Conservation (phyloP, 2,329 filamentous ascomycete genomes). For the Neopestalotiopsis clavispora region DNA sequence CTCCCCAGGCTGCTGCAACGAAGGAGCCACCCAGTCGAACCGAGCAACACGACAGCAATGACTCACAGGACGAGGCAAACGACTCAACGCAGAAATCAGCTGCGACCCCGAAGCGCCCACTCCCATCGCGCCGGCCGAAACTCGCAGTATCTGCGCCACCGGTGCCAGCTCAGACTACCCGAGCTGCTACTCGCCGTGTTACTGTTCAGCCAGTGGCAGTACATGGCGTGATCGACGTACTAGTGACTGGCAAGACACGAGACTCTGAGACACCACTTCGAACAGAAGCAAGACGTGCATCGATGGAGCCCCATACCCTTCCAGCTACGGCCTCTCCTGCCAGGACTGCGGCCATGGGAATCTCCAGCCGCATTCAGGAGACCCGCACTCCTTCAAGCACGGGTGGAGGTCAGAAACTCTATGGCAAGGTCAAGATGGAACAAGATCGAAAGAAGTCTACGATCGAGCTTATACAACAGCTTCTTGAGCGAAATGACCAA, state of each 20-base stretch:
- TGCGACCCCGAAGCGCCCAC: neutral
- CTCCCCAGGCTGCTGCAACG: slow-evolving; percentile 20
- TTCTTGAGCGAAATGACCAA: slow-evolving; percentile 47
- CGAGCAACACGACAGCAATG: neutral
- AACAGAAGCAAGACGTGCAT: neutral
- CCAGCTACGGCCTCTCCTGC: neutral
- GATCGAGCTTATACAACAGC: slow-evolving; percentile 18
- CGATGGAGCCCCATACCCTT: neutral
- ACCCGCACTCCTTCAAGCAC: neutral
- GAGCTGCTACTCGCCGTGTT: neutral
- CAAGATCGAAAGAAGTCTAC: slow-evolving; percentile 9
- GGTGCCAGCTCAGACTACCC: neutral
- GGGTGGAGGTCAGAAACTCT: neutral
- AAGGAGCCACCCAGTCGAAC: neutral
- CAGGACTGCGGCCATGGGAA: neutral
- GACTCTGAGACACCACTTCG: neutral
- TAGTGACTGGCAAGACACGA: neutral
- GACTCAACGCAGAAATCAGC: neutral
- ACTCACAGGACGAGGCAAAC: neutral
- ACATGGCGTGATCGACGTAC: slow-evolving; percentile 14
- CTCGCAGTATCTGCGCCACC: slow-evolving; percentile 16
- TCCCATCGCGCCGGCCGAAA: slow-evolving; percentile 13
- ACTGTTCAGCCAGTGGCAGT: slow-evolving; percentile 9
- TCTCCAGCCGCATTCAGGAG: neutral
- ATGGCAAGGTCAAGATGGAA: neutral